Evolutionary conservation across 345 rosid species (phyloP).

Genomic region (Eucalyptus sp.): DNA sequence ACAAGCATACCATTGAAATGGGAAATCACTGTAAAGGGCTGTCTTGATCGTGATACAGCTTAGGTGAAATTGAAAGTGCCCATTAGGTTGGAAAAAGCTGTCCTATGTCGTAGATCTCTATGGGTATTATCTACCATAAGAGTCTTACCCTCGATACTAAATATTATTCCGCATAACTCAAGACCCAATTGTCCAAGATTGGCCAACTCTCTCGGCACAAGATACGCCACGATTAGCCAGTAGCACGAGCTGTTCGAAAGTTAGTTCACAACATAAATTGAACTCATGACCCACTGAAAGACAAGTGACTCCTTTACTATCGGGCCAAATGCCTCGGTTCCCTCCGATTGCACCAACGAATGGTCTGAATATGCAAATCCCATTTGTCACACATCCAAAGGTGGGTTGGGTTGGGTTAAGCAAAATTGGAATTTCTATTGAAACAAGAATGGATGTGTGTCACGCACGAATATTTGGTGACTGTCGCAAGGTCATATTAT

Average conservation of each 20-base stretch:
- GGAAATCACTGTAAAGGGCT: background rate
- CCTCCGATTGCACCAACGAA: rapidly evolving
- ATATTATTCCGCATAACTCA: rapidly evolving
- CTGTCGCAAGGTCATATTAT: rapidly evolving
- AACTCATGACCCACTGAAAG: background rate
- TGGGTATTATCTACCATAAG: background rate
- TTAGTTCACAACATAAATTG: background rate
- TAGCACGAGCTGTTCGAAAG: rapidly evolving
- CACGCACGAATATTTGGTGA: background rate
- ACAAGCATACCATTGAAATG: background rate
- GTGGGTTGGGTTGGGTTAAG: background rate
- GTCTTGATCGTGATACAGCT: background rate
- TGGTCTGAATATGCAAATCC: background rate
- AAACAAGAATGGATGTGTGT: background rate
- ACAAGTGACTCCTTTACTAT: background rate
- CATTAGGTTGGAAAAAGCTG: background rate
- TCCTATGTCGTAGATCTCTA: background rate
- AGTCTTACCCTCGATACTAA: background rate
- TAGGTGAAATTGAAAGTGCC: background rate
- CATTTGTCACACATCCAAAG: background rate
- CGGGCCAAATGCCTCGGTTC: background rate
- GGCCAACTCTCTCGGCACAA: rapidly evolving
- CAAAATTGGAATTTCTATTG: background rate
- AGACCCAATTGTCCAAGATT: background rate
- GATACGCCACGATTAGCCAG: rapidly evolving